These are phyloP conservation scores for Boletus pseudopeckii DNA, from an alignment of 768 basidiomycete genomes.

Conservation along the genomic window DNA sequence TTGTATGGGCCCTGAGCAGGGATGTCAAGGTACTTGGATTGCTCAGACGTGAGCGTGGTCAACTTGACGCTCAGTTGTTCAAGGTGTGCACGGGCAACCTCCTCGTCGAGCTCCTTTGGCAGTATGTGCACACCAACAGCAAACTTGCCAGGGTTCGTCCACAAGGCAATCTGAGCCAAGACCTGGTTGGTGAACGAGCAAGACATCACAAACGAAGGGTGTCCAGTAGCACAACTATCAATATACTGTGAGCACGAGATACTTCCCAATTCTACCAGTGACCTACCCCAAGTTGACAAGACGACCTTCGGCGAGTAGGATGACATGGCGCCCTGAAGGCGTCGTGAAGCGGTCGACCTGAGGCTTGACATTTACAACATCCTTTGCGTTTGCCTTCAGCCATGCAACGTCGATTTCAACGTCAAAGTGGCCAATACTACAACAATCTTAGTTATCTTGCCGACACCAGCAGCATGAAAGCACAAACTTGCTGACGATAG, in stretches of 20 bases:
- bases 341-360: conserved; percentile 98
- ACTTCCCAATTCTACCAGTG: neutral
- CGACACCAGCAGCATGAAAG: neutral
- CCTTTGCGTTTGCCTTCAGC: conserved; percentile 90
- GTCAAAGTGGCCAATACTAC: conserved; percentile 82
- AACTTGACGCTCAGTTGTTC: conserved; percentile 91
- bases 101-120: conserved; percentile 98
- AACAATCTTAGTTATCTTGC: conserved; percentile 8
- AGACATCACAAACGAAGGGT: conserved; percentile 99
- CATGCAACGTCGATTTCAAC: conserved; percentile 96
- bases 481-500: conserved; percentile 94
- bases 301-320: conserved; percentile 97
- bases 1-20: conserved; percentile 81
- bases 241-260: conserved; percentile 7
- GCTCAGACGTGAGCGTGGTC: conserved; percentile 65
- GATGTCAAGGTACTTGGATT: conserved; percentile 90
- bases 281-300: conserved; percentile 95
- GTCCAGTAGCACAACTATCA: conserved; percentile 87
- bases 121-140: conserved; percentile 97
- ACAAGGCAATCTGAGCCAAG: conserved; percentile 96
- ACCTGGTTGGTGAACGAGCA: conserved; percentile 99
- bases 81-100: conserved; percentile 96
- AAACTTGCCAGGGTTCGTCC: conserved; percentile 90
- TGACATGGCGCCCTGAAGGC: conserved; percentile 87
- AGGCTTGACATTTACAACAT: conserved; percentile 89